Conservation (phyloP, 164 flowering plant species). For the Malania oleifera region DNA sequence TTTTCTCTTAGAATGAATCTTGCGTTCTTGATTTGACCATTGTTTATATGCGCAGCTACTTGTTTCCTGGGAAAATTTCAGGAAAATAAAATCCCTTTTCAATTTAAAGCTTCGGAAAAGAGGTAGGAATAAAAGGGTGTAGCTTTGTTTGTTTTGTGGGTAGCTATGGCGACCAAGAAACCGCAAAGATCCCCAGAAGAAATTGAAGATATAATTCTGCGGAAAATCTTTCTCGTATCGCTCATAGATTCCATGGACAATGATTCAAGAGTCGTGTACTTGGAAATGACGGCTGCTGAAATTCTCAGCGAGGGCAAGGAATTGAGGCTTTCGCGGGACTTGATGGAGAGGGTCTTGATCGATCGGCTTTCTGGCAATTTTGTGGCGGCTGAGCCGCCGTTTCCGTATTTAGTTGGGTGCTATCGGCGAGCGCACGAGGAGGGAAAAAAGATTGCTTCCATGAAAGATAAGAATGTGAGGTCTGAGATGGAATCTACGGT, state of each 20-base stretch:
- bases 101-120: too few relatives aligned
- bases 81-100: too few relatives aligned
- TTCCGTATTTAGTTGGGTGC: slow-evolving; percentile 60
- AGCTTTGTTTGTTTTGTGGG: neutral
- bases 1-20: too few relatives aligned
- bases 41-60: too few relatives aligned
- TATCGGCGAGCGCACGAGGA: slow-evolving; percentile 83
- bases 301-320: slow-evolving; percentile 74
- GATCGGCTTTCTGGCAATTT: slow-evolving; percentile 69
- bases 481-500: slow-evolving; percentile 61
- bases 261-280: slow-evolving; percentile 52
- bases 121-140: too few relatives aligned
- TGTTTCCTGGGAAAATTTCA: too few relatives aligned
- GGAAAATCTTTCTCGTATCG: slow-evolving; percentile 69
- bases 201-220: slow-evolving; percentile 77
- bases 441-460: slow-evolving; percentile 56
- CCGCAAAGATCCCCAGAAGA: slow-evolving; percentile 60
- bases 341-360: slow-evolving; percentile 71
- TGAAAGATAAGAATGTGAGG: slow-evolving; percentile 67
- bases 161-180: slow-evolving; percentile 53
- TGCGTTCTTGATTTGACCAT: too few relatives aligned
- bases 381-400: slow-evolving; percentile 60
- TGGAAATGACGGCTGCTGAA: slow-evolving; percentile 88
- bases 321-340: slow-evolving; percentile 47
- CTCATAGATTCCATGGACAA: slow-evolving; percentile 40